These are phyloP conservation scores for Millerozyma miso DNA, from an alignment of 805 yeast species.

Conservation along the genomic window DNA sequence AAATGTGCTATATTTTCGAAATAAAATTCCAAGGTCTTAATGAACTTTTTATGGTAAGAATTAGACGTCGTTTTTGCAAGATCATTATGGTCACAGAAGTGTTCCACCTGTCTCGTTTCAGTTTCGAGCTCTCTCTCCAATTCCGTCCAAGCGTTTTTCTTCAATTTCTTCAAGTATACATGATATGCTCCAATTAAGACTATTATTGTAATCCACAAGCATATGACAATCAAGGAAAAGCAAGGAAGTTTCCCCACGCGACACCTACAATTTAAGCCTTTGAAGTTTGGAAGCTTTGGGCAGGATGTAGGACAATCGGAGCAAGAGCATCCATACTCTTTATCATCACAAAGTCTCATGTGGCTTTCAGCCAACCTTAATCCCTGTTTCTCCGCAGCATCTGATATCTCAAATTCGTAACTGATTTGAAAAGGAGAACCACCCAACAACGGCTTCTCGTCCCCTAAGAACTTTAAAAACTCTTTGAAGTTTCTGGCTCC, in stretches of 20 bases:
- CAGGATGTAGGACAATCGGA: constrained; percentile 83
- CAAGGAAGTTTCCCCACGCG: constrained; percentile 64
- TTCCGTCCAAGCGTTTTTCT: background rate
- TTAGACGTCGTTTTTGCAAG: background rate
- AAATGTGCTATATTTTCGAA: constrained; percentile 51
- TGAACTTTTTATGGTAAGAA: background rate
- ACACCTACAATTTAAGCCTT: constrained; percentile 39
- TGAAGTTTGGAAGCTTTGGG: constrained; percentile 56
- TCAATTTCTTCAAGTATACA: constrained; percentile 13
- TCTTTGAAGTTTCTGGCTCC: constrained; percentile 74
- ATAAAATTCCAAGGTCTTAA: constrained; percentile 15
- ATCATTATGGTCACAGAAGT: background rate
- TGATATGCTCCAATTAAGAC: constrained; percentile 43
- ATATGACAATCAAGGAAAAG: constrained; percentile 59
- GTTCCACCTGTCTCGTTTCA: background rate
- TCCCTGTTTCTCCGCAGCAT: constrained; percentile 11
- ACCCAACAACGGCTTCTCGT: constrained; percentile 87
- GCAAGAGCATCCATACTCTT: constrained; percentile 76
- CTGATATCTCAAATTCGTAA: constrained; percentile 45
- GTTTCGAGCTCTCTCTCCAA: background rate
- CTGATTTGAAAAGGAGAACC: constrained; percentile 96
- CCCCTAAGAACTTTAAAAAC: constrained; percentile 87
- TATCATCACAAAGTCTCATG: constrained; percentile 56
- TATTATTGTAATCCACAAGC: constrained; percentile 40
- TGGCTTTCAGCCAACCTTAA: constrained; percentile 22